Conservation (phyloP, 768 basidiomycete species). For the Termitomyces sp. region DNA sequence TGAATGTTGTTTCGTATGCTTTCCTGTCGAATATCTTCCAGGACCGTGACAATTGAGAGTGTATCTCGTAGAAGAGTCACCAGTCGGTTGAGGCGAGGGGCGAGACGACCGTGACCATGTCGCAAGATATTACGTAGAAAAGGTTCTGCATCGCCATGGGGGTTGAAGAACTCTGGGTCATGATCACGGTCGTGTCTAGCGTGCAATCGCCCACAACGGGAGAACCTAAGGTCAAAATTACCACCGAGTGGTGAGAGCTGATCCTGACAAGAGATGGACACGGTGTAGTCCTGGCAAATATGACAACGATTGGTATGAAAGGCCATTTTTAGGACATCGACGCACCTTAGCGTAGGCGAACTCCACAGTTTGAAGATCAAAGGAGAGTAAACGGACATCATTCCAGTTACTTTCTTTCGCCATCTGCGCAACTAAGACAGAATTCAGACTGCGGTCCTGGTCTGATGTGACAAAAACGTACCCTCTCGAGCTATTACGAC, state of each 20-base stretch:
- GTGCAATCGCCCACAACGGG: slow-evolving; percentile 34
- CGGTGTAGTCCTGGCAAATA: slow-evolving; percentile 57
- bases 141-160: slow-evolving; percentile 75
- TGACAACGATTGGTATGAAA: neutral
- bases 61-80: slow-evolving; percentile 71
- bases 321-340: neutral
- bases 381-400: slow-evolving; percentile 80
- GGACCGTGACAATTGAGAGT: slow-evolving; percentile 68
- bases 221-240: slow-evolving; percentile 71
- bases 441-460: slow-evolving; percentile 1
- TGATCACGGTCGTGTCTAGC: slow-evolving; percentile 15
- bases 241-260: slow-evolving; percentile 65
- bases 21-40: slow-evolving; percentile 49
- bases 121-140: slow-evolving; percentile 70
- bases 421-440: slow-evolving; percentile 70
- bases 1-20: slow-evolving; percentile 25
- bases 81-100: slow-evolving; percentile 59
- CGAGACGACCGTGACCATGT: slow-evolving; percentile 57
- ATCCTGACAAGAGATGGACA: slow-evolving; percentile 75
- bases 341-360: slow-evolving; percentile 70
- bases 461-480: slow-evolving; percentile 23
- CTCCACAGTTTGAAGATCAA: slow-evolving; percentile 90
- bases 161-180: slow-evolving; percentile 43
- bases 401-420: slow-evolving; percentile 65
- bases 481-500: slow-evolving; percentile 90